A percentile compares a stretch with the other conserved stretches of the same genome.
Evolutionary conservation across 2,329 filamentous ascomycete species (phyloP).

Genomic region (Colletotrichum echinochloae): DNA sequence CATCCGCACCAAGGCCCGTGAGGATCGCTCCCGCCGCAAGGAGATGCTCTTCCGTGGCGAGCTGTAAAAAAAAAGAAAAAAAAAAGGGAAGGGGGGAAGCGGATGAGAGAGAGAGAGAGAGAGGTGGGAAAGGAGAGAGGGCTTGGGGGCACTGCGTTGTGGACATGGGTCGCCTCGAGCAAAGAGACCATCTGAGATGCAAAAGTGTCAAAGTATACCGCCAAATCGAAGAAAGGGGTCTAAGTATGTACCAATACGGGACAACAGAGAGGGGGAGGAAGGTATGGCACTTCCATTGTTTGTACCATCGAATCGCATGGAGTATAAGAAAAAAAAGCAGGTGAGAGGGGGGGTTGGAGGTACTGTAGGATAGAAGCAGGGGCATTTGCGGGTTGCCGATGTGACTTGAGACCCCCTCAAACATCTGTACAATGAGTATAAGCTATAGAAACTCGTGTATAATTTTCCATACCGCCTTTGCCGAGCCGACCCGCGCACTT

Average conservation of each 20-base stretch:
- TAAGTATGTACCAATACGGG: conserved; percentile 28
- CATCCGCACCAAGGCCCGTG: conserved; percentile 64
- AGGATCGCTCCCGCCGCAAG: conserved; percentile 66
- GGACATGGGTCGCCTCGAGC: no score
- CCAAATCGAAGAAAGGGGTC: neutral
- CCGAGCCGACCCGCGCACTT: neutral
- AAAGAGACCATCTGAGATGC: neutral
- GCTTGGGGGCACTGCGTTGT: neutral
- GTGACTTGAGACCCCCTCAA: conserved; percentile 8
- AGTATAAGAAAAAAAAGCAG: neutral
- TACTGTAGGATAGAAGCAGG: conserved; percentile 34
- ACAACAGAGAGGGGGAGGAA: neutral
- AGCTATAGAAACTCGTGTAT: conserved; percentile 22
- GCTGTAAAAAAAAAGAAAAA: conserved; percentile 52
- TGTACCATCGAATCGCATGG: conserved; percentile 26
- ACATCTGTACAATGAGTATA: conserved; percentile 33
- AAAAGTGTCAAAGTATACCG: neutral
- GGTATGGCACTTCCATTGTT: conserved; percentile 15
- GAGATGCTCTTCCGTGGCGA: conserved; percentile 65
- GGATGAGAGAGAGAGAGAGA: neutral
- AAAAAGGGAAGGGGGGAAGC: neutral
- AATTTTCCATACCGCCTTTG: conserved; percentile 5
- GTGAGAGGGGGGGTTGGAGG: neutral
- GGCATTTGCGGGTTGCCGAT: conserved; percentile 1
- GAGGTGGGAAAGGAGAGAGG: no score